Evolutionary conservation across 2,329 filamentous ascomycete species (phyloP), one percentile per base, ranked within the genome.

Genomic region (Alternaria angustiovoidea): DNA sequence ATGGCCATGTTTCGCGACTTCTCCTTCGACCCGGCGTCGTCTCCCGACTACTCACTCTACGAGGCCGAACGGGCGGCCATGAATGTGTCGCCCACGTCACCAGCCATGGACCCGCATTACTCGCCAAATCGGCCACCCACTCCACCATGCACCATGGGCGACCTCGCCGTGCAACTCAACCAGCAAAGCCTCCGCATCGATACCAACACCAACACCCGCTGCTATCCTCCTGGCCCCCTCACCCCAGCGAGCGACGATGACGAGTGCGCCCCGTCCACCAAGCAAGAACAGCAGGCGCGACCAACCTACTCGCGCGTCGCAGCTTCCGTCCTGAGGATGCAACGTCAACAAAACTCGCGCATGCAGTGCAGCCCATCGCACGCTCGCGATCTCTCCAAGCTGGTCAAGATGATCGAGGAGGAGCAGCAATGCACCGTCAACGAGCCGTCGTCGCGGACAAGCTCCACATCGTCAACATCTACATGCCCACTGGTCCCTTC

Each of bases 381-480:
- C 59, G 68, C 76, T 36, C 73, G 74, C 24, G 80, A 82, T 65
- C 79, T 82, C 44, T 75, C 78, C 12, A 69, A 72, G 26, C 74
- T 83, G 16, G 79, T 82, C 24, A 67, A 77, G 59, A 76, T 76
- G 59, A 81, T 83, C 76, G 73, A 81, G 53, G 66, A 78, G 2
- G 73, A 76, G 49, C 78, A 82, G 59, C 81, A 83, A 59, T 82
- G 81, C 72, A 70, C 55, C 56, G 53, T 77, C 59, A 71, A 57
- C 66, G 62, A 71, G 3, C 12, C 54, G n/a, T 61, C 66, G 38
- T 63, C 63, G 39, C 64, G 54, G n/a, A 44, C 61, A 16, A 55
- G 49, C 5, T 66, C 66, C 0, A 52, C 54, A 7, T 59, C 64
- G 4, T 52, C 62, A 28, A 28, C 56, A n/a, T 59, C 62, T 12